Base-by-base conservation (phyloP, 2,329 filamentous ascomycete genomes). In the Bipolaris zeicola region DNA sequence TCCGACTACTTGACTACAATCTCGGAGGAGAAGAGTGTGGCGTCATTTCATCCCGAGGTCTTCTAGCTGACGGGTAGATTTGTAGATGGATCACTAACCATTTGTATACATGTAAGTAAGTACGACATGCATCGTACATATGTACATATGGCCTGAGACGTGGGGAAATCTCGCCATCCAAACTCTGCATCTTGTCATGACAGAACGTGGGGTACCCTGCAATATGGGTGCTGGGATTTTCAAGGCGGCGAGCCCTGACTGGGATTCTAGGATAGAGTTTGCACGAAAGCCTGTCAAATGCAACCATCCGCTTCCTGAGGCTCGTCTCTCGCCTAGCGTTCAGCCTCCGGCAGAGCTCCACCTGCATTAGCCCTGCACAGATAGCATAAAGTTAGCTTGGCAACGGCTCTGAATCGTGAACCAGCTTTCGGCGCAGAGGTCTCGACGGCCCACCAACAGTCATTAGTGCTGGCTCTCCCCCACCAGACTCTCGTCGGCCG, bases 241-340 rank as follows among this genome's bases (percentile, higher is more conserved):
- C 38, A 37, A 44, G 26, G 16, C 36, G 22, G 26, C 24, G 14
- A 24, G 34, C n/a, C 37, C 36, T 26, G 31, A 28, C 20, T 14
- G 33, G 31, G 13, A 48, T n/a, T 36, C 49, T 45, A 28, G 49
- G 14, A 43, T 36, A 39, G 34, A 39, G 50, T 44, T 44, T 53
- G 54, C 18, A 28, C 38, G 37, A 49, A 42, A 44, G 52, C 50
- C 54, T 53, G 54, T 57, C 50, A 53, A 34, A 57, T 48, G 53
- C 53, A 47, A 18, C 31, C 38, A 48, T 48, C 54, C 50, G 50
- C 50, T 16, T 16, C 33, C 52, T 39, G 37, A 26, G 18, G 37
- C 18, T 43, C 49, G 50, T 44, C 48, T 53, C 41, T 53, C 24
- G 18, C 1, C 14, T 57, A 53, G 54, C 44, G 50, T 39, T 22